Evolutionary conservation across 495 filamentous ascomycete species (phyloP), one percentile per base, ranked within the genome.

Genomic region (Penicillium bovifimosum): DNA sequence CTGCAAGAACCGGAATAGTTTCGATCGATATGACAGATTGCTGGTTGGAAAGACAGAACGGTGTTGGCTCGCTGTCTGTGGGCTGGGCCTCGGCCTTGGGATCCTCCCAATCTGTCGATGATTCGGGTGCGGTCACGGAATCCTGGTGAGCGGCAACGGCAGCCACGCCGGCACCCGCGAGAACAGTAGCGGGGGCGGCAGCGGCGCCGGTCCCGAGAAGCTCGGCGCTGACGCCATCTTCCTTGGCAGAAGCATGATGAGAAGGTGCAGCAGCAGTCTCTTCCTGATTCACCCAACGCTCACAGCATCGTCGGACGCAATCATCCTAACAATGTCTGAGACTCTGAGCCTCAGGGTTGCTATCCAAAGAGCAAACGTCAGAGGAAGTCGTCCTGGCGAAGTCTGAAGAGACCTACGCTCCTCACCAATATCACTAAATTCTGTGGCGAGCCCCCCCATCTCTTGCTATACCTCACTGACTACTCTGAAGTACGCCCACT

Each of bases 1-100:
- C 63, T 64, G 64, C 59, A 43, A 72, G 67, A 50, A 59, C 53
- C 47, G 65, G 58, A 63, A 74, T 70, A 62, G 72, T 62, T 59
- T 71, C 66, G 51, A 63, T 58, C 9, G 63, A 66, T 28, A 52
- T 55, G 7, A 56, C 55, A 31, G 63, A 66, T 20, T 34, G 47
- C 5, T 64, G 55, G 13, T 56, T 28, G 46, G 57, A 49, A 33
- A 29, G 36, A 50, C 34, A 50, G 32, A 56, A 49, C 31, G 52
- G 61, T 45, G 45, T 33, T 47, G 58, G 57, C 64, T 69, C 67
- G 67, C 64, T 34, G 55, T 63, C 55, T 47, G 55, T 46, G n/a
- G 60, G 49, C 52, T 67, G 52, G 38, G 50, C 47, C 41, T 65
- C 52, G 31, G 54, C 52, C n/a, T 63, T 54, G 28, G 17, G 16